phyloP scores from a whole-genome alignment of 345 rosid species.

The Punica granatum region DNA sequence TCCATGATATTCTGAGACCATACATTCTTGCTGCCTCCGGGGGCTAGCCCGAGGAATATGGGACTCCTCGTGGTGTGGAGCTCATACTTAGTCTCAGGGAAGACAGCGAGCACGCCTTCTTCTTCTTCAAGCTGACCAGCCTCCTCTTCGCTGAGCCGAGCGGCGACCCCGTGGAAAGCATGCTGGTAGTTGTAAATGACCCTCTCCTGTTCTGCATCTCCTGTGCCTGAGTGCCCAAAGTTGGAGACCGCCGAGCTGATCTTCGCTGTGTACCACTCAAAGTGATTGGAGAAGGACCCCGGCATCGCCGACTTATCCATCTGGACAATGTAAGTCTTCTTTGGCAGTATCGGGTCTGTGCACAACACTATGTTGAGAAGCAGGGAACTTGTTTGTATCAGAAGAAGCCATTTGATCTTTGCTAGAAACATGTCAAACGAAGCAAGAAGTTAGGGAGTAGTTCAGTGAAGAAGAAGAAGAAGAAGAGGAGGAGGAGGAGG shows the following conservation, averaged over 20 bases:
- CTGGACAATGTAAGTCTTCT: constrained; percentile 69
- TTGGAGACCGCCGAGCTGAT: constrained; percentile 36
- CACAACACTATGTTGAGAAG: constrained; percentile 25
- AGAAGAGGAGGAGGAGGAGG: constrained; percentile 15
- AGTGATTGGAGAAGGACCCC: constrained; percentile 36
- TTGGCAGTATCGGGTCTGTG: constrained; percentile 16
- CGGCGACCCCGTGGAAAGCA: constrained; percentile 63
- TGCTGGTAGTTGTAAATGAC: constrained; percentile 61
- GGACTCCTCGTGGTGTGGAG: constrained; percentile 82
- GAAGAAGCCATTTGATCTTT: constrained; percentile 26
- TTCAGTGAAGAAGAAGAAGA: constrained; percentile 11
- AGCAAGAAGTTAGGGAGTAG: not conserved
- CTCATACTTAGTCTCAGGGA: constrained; percentile 50
- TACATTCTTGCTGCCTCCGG: constrained; percentile 30
- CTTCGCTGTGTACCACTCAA: constrained; percentile 74
- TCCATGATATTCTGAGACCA: constrained; percentile 41
- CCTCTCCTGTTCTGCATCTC: constrained; percentile 31
- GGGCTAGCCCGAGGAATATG: constrained; percentile 55
- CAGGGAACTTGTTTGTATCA: constrained; percentile 22
- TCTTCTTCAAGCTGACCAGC: constrained; percentile 45
- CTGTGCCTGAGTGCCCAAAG: constrained; percentile 5
- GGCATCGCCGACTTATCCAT: constrained; percentile 89
- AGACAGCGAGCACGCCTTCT: constrained; percentile 44
- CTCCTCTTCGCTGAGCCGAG: constrained; percentile 44
- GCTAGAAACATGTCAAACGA: not conserved